Base-by-base conservation (phyloP, 2,329 filamentous ascomycete genomes). In the Sphaerostilbella broomeana region DNA sequence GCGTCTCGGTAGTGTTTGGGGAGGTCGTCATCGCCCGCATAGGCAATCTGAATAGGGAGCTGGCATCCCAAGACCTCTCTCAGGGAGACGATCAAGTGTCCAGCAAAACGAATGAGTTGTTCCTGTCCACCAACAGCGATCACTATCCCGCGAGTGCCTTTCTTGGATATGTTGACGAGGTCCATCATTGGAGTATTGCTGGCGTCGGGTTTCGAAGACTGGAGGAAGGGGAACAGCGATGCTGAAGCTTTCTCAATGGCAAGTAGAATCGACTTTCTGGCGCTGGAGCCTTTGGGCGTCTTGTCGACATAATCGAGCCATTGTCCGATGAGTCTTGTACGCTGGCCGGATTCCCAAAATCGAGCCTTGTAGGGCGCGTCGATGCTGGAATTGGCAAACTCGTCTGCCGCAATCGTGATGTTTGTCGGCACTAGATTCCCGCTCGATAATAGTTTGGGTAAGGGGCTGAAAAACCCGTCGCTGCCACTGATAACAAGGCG, bases 31-130 rank as follows among this genome's bases (percentile, higher is more conserved):
- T 64, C 56, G 17, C 62, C 61, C 0, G 62, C 62, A 38, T 65
- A 64, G 2, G 54, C 57, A 19, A 64, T 31, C 21, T 64, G 51
- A 5, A 65, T 63, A 0, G 62, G 62, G 1, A 65, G 44, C 2
- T 41, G 35, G 0, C 57, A 58, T 2, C 50, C 47, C 33, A 60
- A 49, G 1, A 61, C 53, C 3, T 43, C 41, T 15, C 55, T 55
- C 4, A 65, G 34, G 2, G 57, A 49, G n/a, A 50, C 50, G 7
- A 65, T 51, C 8, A 62, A 46, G 37, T 65, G 62, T 25, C 57
- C 59, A 6, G 60, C 58, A 19, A 57, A 61, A 2, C 62, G 57
- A 10, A 64, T 46, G 2, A 21, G 18, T 19, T 20, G 10, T 10
- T 50, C 52, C 13, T 49, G 48, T 2, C 51, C 51, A 6, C 61